These are phyloP conservation scores for Microascus cirrosus DNA, from an alignment of 2,329 filamentous ascomycete species.

Conservation along the genomic window DNA sequence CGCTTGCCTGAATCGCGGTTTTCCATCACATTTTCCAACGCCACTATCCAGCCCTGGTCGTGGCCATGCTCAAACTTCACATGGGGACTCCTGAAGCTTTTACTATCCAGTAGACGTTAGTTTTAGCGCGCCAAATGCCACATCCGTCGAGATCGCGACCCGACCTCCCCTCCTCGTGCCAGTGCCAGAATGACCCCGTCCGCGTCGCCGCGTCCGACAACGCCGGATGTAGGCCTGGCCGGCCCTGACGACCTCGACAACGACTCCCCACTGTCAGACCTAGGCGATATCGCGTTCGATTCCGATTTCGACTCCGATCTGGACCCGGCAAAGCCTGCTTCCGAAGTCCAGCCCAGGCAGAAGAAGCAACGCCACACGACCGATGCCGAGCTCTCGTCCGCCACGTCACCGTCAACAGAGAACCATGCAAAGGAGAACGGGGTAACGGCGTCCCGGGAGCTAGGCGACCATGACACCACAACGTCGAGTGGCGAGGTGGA, in stretches of 20 bases:
- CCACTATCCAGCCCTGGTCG: conserved; percentile 20
- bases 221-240: conserved; percentile 21
- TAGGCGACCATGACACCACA: conserved; percentile 10
- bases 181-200: conserved; percentile 46
- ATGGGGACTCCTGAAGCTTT: conserved; percentile 29
- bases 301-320: conserved; percentile 10
- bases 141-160: conserved; percentile 42
- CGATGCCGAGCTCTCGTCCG: conserved; percentile 5
- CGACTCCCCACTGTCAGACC: conserved; percentile 4
- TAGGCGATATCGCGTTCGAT: conserved; percentile 5
- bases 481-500: conserved; percentile 13
- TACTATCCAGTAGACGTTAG: conserved; percentile 41
- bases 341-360: conserved; percentile 8
- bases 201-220: conserved; percentile 39
- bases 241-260: conserved; percentile 10
- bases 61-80: conserved; percentile 45
- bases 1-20: conserved; percentile 1
- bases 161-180: conserved; percentile 29
- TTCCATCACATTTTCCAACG: conserved; percentile 5
- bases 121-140: conserved; percentile 47
- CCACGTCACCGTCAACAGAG: not conserved
- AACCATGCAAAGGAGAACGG: not conserved
- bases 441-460: conserved; percentile 11
- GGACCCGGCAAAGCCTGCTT: conserved; percentile 3
- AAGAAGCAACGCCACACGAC: conserved; percentile 6